Evolutionary conservation across 176 grass and related monocot genomes (phyloP).

Genomic region (Carex cristatella): DNA sequence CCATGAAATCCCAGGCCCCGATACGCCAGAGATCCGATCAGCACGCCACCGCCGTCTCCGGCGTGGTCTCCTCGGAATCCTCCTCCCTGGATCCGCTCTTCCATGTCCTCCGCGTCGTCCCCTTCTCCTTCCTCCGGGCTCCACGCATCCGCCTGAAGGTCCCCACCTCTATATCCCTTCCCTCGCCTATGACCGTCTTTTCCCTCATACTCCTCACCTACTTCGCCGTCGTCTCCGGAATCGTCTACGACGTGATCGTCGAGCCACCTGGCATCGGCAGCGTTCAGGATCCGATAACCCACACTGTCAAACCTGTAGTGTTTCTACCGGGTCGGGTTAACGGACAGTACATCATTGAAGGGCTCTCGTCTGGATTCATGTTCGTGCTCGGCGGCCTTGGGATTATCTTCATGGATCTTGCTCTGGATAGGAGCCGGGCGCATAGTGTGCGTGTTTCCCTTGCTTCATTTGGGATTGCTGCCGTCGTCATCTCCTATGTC

Average conservation of each 20-base stretch:
- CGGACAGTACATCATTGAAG: constrained; percentile 98
- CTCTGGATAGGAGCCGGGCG: constrained; percentile 61
- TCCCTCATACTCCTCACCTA: constrained; percentile 83
- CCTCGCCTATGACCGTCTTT: constrained; percentile 75
- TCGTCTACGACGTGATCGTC: constrained; percentile 93
- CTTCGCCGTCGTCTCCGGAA: constrained; percentile 83
- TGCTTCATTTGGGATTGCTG: constrained; percentile 44
- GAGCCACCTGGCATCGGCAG: constrained; percentile 89
- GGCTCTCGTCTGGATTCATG: constrained; percentile 97
- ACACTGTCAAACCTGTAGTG: constrained; percentile 78
- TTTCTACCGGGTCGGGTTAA: constrained; percentile 88
- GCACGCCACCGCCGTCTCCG: constrained; percentile 27
- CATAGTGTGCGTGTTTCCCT: constrained; percentile 78
- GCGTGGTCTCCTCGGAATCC: constrained; percentile 24
- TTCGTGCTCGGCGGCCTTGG: constrained; percentile 82
- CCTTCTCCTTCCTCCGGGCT: constrained; percentile 74
- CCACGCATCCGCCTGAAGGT: constrained; percentile 85
- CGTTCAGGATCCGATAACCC: constrained; percentile 63
- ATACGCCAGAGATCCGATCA: constrained; percentile 48
- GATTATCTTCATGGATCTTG: constrained; percentile 80
- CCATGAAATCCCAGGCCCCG: constrained; percentile 17
- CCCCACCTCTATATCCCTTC: constrained; percentile 66
- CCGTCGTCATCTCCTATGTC: constrained; percentile 54
- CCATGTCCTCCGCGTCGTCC: constrained; percentile 51
- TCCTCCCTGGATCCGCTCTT: constrained; percentile 67